Conservation (phyloP, 179 eudicot species). For the Spergularia azorica region DNA sequence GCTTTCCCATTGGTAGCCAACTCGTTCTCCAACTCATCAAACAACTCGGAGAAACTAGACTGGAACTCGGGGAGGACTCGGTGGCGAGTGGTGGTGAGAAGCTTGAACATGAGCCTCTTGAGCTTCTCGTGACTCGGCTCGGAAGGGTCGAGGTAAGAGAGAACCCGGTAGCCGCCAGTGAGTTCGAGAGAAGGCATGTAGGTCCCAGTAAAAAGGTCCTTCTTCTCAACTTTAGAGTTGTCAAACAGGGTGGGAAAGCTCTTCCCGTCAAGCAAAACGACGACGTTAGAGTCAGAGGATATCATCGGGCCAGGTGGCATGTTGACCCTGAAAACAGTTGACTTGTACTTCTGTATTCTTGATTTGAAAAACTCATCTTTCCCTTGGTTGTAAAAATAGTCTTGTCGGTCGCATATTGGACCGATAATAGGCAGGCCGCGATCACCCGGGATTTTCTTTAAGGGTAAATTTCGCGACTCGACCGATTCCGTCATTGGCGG, state of each 20-base stretch:
- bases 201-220: slow-evolving; percentile 75
- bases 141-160: slow-evolving; percentile 81
- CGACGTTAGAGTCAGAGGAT: slow-evolving; percentile 54
- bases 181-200: slow-evolving; percentile 72
- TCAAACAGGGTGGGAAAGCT: slow-evolving; percentile 71
- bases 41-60: slow-evolving; percentile 35
- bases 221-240: slow-evolving; percentile 65
- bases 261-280: slow-evolving; percentile 73
- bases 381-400: slow-evolving; percentile 81
- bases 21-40: slow-evolving; percentile 47
- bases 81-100: slow-evolving; percentile 46
- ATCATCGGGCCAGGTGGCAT: slow-evolving; percentile 91
- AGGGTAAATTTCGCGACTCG: slow-evolving; percentile 33
- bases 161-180: slow-evolving; percentile 77
- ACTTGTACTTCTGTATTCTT: slow-evolving; percentile 55
- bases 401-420: slow-evolving; percentile 65
- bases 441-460: slow-evolving; percentile 64
- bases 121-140: slow-evolving; percentile 72
- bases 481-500: slow-evolving; percentile 16
- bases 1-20: slow-evolving; percentile 49
- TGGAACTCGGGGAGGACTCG: slow-evolving; percentile 72
- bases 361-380: slow-evolving; percentile 79
- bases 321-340: slow-evolving; percentile 73
- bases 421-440: slow-evolving; percentile 71
- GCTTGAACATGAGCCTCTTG: slow-evolving; percentile 54